phyloP scores from a whole-genome alignment of 495 filamentous ascomycete species.

The Astrocystis sublimbata region DNA sequence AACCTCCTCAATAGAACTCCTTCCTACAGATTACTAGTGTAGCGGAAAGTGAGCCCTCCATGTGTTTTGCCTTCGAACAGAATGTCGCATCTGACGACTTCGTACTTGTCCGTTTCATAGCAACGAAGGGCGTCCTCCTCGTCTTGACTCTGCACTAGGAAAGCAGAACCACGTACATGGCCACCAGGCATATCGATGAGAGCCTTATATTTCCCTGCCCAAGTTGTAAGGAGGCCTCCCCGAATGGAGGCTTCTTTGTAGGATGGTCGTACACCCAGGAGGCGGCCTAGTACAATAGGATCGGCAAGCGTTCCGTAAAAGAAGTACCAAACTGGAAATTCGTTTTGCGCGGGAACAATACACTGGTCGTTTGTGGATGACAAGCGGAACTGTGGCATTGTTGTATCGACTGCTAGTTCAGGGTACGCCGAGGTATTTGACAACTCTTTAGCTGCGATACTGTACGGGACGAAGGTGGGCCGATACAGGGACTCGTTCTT shows the following conservation, averaged over 20 bases:
- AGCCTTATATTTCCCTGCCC: conserved; percentile 1
- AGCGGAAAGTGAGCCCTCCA: neutral
- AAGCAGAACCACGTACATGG: neutral
- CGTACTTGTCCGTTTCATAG: neutral
- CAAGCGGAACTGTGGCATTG: neutral
- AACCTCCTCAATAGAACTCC: no score
- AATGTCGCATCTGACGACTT: neutral
- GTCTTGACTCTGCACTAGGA: neutral
- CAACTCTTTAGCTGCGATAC: neutral
- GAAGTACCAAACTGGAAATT: neutral
- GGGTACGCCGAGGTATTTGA: neutral
- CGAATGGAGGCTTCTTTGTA: neutral
- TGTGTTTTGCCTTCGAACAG: neutral
- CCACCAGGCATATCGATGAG: neutral
- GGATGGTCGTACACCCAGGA: neutral
- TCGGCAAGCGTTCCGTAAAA: neutral
- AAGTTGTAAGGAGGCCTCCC: neutral
- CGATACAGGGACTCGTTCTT: neutral
- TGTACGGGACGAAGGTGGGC: neutral
- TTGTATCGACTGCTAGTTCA: neutral
- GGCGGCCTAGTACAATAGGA: neutral
- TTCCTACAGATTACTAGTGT: neutral
- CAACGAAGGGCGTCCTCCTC: neutral
- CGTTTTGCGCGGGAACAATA: neutral
- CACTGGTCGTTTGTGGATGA: neutral